Evolutionary conservation across 2,329 filamentous ascomycete species (phyloP).

Genomic region (Ilyonectria robusta): DNA sequence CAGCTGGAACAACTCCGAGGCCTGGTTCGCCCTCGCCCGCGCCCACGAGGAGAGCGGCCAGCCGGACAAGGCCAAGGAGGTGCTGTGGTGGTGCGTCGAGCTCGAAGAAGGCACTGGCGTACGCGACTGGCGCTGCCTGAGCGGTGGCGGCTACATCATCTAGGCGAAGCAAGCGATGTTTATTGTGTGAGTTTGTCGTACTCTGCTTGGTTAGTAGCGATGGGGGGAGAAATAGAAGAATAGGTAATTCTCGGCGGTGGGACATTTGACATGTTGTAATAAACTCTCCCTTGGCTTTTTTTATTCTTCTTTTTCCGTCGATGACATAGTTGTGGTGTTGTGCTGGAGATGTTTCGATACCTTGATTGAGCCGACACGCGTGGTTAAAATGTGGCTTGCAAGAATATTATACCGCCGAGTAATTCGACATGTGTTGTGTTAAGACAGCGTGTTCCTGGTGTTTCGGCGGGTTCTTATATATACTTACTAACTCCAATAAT

Average conservation of each 20-base stretch:
- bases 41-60: slow-evolving; percentile 92
- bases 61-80: slow-evolving; percentile 88
- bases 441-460: neutral
- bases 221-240: neutral
- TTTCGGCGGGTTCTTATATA: neutral
- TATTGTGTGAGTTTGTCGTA: neutral
- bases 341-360: slow-evolving; percentile 29
- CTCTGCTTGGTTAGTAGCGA: neutral
- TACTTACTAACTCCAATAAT: neutral
- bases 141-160: slow-evolving; percentile 74
- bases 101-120: slow-evolving; percentile 88
- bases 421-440: neutral
- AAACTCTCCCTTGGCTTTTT: neutral
- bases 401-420: neutral
- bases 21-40: slow-evolving; percentile 90
- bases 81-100: slow-evolving; percentile 98
- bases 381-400: slow-evolving; percentile 16
- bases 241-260: neutral
- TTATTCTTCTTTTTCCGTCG: slow-evolving; percentile 5
- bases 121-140: slow-evolving; percentile 82
- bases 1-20: slow-evolving; percentile 93
- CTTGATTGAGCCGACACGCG: slow-evolving; percentile 18
- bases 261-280: slow-evolving; percentile 1
- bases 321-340: slow-evolving; percentile 18
- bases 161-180: slow-evolving; percentile 32